phyloP scores from a whole-genome alignment of 2,329 filamentous ascomycete species.

The Ilyonectria robusta region DNA sequence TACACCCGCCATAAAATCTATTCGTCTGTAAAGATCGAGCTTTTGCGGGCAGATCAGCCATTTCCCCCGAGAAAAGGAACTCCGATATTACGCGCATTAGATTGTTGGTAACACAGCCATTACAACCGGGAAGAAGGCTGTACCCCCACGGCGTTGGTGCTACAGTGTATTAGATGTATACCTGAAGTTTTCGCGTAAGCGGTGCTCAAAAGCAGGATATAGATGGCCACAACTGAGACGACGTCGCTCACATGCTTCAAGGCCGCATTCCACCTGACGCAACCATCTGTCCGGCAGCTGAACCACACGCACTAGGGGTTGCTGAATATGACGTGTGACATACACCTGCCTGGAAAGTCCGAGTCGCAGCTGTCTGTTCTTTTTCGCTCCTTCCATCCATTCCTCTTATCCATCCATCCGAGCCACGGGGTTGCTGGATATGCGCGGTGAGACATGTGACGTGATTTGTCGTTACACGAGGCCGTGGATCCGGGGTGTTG shows the following conservation, averaged over 20 bases:
- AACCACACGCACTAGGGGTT: not conserved
- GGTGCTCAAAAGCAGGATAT: slow-evolving; percentile 5
- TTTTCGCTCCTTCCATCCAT: slow-evolving; percentile 14
- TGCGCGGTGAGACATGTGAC: slow-evolving; percentile 24
- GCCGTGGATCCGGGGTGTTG: slow-evolving; percentile 32
- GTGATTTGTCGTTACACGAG: slow-evolving; percentile 22
- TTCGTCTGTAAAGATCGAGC: not conserved
- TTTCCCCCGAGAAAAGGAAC: slow-evolving; percentile 13
- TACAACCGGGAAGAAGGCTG: not conserved
- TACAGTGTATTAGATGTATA: slow-evolving; percentile 12
- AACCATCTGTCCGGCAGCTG: not conserved
- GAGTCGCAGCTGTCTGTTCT: slow-evolving; percentile 7
- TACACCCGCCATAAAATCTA: not conserved
- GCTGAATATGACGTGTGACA: slow-evolving; percentile 2
- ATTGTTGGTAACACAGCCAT: not conserved
- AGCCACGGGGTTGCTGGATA: slow-evolving; percentile 11
- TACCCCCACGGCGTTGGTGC: slow-evolving; percentile 7
- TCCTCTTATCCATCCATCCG: slow-evolving; percentile 27
- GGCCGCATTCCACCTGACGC: not conserved
- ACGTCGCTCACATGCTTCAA: slow-evolving; percentile 22
- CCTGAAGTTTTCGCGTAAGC: not conserved
- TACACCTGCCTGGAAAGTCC: slow-evolving; percentile 8
- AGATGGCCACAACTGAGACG: slow-evolving; percentile 4
- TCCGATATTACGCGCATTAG: not conserved
- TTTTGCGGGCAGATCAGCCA: not conserved